Evolutionary conservation across 2,329 filamentous ascomycete species (phyloP), one percentile per base, ranked within the genome.

Genomic region (Cladorrhinum sp.): DNA sequence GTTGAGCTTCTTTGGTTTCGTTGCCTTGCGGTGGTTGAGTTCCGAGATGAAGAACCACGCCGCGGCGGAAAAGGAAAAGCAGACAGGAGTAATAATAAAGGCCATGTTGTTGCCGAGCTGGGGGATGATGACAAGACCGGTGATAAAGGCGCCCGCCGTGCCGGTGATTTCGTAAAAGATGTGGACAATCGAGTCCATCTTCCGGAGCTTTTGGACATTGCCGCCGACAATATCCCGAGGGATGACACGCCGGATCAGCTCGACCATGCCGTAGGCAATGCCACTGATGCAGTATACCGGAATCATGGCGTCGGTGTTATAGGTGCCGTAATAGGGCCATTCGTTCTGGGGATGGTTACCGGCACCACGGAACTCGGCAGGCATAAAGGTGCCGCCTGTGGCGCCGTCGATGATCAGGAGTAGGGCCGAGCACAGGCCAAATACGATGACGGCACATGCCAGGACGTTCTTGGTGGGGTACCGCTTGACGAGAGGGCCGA

Each of bases 161-260:
- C 79, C 80, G 8, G 78, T 73, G n/a, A 80, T 68, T 65, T 80
- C 77, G 65, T 80, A 81, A 63, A 79, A 78, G 58, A 80, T 78
- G 64, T 79, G 77, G 6, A 39, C 55, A 20, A 79, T 62, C 1
- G 77, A 75, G 65, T 78, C 79, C 75, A 81, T 77, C 30, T 74
- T 75, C 53, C 78, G 74, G 16, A 82, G 71, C 65, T 81, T 82
- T 52, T 79, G 75, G 1, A 81, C 73, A 60, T 82, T 76, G 36
- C 79, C 79, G 21, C 79, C 79, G 1, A 82, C 80, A 33, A 82
- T 79, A 61, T 82, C 79, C 39, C 79, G 71, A 2, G 80, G 80
- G 42, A 82, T 82, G 50, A 81, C 77, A 36, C 78, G 72, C 14
- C 80, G 75, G 59, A 82, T 80, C 26, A 82, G 72, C 68, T 82